A percentile compares a stretch with the other conserved stretches of the same genome.
Evolutionary conservation across 495 filamentous ascomycete genomes (phyloP).

Genomic region (Lasiosphaeria hispida): DNA sequence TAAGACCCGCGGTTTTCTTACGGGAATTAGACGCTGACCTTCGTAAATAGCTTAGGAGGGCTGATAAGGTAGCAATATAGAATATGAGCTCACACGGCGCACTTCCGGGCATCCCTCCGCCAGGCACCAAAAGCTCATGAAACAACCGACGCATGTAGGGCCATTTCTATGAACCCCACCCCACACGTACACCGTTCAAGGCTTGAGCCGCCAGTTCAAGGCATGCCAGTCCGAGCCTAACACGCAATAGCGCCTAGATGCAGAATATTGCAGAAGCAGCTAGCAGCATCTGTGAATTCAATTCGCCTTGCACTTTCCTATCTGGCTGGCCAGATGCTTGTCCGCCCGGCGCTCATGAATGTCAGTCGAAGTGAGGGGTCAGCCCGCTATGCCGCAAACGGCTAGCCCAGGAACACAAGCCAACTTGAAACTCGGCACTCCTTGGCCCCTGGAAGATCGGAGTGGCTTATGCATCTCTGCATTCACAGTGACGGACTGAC

Average conservation of each 20-base stretch:
- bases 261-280: background rate
- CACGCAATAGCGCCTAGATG: constrained; percentile 8
- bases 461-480: constrained; percentile 3
- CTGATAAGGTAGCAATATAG: no score
- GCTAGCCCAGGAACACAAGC: constrained; percentile 31
- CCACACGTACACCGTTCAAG: background rate
- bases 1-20: no score
- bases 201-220: background rate
- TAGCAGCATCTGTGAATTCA: constrained; percentile 1
- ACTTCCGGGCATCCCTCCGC: no score
- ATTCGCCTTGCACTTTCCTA: background rate
- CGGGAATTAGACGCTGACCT: no score
- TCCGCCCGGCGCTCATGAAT: background rate
- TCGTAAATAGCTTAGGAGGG: no score
- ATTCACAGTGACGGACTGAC: background rate
- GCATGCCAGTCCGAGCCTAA: background rate
- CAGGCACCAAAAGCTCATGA: background rate
- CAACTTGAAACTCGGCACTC: constrained; percentile 30
- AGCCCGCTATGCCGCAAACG: background rate
- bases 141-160: background rate
- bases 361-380: constrained; percentile 4
- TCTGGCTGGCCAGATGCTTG: background rate
- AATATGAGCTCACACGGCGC: no score
- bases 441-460: background rate
- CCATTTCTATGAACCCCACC: background rate